Evolutionary conservation across 2,329 filamentous ascomycete species (phyloP), one percentile per base, ranked within the genome.

Genomic region (Dactylellina cionopaga): DNA sequence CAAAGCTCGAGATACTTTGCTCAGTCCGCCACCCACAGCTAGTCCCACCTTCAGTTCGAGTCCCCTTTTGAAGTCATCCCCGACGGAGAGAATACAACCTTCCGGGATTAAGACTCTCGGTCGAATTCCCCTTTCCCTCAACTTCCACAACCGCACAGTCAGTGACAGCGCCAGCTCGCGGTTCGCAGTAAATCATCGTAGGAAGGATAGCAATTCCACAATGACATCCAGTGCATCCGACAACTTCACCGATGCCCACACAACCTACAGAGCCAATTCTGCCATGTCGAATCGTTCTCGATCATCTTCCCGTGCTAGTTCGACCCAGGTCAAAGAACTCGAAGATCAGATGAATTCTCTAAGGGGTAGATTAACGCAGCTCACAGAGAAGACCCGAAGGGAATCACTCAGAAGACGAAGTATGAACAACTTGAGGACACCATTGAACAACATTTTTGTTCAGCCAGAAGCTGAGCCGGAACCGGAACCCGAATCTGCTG

Each of bases 401-500:
- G 69, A 74, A 37, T 74, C 69, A 10, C 55, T 74, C 13, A 41
- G 62, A 22, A 41, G 69, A 44, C 60, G 69, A 35, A 74, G 69
- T 25, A 66, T 68, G 63, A 74, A 63, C 35, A 64, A 64, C 33
- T 27, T 68, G 11, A 58, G 69, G 31, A 74, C 69, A 11, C 69
- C 69, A 11, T 29, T 74, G 22, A 74, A 74, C 47, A 74, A 74
- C 15, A 66, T 74, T 44, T 74, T 66, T 49, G 62, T 68, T 13
- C 49, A 66, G 11, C 69, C 59, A 10, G 43, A 55, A 5, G 7
- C 52, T 6, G 51, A 65, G 29, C 7, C 60, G 13, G 49, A 47
- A 41, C 51, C 17, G 3, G 25, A 54, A 33, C 5, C 49, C 4
- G 62, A 73, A 44, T 25, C 51, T 11, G 46, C 39, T 25, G 17